Conservation (phyloP, 176 grass and related monocot genomes). For the Triticum turgidum region DNA sequence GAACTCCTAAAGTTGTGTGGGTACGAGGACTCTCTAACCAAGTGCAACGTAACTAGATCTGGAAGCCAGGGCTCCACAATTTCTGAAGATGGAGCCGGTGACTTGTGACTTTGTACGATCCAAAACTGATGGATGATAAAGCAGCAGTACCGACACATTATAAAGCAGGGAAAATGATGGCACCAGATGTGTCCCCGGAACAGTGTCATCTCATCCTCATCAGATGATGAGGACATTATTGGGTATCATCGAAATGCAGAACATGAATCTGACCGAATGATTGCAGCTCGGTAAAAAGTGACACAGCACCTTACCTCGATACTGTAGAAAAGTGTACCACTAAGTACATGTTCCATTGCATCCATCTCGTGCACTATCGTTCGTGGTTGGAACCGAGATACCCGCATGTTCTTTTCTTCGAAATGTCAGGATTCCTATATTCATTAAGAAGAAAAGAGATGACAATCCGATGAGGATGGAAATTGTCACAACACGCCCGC, state of each 20-base stretch:
- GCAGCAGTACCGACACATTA: neutral
- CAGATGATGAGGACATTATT: slow-evolving; percentile 37
- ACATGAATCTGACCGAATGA: slow-evolving; percentile 6
- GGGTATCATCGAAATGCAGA: neutral
- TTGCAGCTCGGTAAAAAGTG: slow-evolving; percentile 9
- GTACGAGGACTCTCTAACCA: neutral
- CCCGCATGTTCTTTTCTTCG: too few species aligned
- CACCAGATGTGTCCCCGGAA: neutral
- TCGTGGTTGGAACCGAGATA: too few species aligned
- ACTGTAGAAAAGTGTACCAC: neutral
- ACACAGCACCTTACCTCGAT: neutral
- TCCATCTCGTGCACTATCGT: too few species aligned
- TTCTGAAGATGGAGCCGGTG: neutral
- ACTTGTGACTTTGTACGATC: neutral
- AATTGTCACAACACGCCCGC: too few species aligned
- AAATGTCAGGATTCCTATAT: too few species aligned
- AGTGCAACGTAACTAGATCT: neutral
- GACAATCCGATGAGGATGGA: too few species aligned
- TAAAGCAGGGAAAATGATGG: neutral
- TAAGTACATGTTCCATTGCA: too few species aligned
- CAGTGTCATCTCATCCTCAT: neutral
- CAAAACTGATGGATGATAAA: neutral
- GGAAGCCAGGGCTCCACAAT: neutral
- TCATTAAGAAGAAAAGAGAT: too few species aligned
- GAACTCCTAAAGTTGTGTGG: neutral